Evolutionary conservation across 306 rosid species (phyloP).

Genomic region (Trifolium fragiferum): DNA sequence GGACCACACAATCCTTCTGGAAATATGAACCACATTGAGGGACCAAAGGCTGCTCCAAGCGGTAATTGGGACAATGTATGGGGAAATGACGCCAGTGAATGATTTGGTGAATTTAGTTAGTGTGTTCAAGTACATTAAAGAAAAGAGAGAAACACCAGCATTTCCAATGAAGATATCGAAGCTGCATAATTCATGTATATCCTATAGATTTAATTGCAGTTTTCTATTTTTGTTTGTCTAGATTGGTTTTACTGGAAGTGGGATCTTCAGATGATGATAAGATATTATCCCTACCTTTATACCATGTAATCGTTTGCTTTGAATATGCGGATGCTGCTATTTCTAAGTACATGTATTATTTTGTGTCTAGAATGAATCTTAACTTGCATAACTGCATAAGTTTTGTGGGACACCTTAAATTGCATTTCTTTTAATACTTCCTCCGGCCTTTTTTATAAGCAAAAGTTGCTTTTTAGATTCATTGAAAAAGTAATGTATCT

Average conservation of each 20-base stretch:
- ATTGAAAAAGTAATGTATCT: too few species aligned
- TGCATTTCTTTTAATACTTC: constrained; percentile 21
- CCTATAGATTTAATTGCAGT: constrained; percentile 27
- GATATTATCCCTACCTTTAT: constrained; percentile 29
- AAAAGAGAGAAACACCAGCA: constrained; percentile 38
- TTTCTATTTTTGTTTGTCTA: constrained; percentile 32
- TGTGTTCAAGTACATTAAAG: constrained; percentile 34
- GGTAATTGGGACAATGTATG: constrained; percentile 95
- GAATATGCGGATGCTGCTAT: constrained; percentile 30
- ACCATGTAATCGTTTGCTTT: constrained; percentile 35
- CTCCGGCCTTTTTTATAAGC: too few species aligned
- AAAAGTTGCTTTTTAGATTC: too few species aligned
- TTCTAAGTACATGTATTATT: constrained; percentile 27
- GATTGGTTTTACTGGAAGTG: constrained; percentile 35
- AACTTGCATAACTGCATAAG: constrained; percentile 21
- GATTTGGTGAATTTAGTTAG: constrained; percentile 40
- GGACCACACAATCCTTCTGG: constrained; percentile 49
- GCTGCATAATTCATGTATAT: constrained; percentile 33
- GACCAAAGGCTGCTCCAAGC: constrained; percentile 66
- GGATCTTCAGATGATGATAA: constrained; percentile 25
- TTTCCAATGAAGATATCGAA: constrained; percentile 22
- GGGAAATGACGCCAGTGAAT: constrained; percentile 57
- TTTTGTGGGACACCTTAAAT: not conserved
- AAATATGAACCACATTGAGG: constrained; percentile 67
- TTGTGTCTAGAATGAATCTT: constrained; percentile 16